Base-by-base conservation (phyloP, 768 basidiomycete genomes). In the Russula sp. region DNA sequence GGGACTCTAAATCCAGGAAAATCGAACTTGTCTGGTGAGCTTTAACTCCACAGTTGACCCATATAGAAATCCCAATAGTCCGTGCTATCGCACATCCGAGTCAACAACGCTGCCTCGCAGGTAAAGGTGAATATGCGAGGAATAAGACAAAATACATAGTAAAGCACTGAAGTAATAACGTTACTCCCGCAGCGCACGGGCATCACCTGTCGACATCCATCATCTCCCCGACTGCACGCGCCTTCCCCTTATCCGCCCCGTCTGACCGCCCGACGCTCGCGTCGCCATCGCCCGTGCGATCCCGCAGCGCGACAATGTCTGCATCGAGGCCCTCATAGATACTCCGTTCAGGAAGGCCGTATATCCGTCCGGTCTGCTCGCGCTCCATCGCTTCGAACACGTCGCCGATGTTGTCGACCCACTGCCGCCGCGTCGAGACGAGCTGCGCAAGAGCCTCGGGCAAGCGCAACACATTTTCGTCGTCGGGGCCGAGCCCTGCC, bases 271-370 rank as follows among this genome's bases (percentile, higher is more conserved):
- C 72, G 35, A 60, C 63, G 65, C 55, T 67, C 63, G 70, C 64
- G 60, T 71, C 71, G 37, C 65, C 57, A 51, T 66, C 67, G 63
- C 67, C 70, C 45, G 63, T 51, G 9, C 62, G 57, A 55, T 72
- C 71, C 31, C 74, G 70, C 58, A 78, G 75, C 65, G 69, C 75
- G 53, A 73, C 71, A 8, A 87, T 79, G 66, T 84, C 85, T 61
- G 87, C 85, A 4, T 89, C 86, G 55, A 92, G 74, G 22, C 87
- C 94, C 56, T 81, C 80, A 72, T 83, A 98, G 11, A 95, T 75
- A 71, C 88, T 93, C 75, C 75, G 78, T 73, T 77, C 74, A 2
- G 93, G 92, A 18, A 94, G 77, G n/a, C 89, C 91, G 76, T 82
- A 89, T 70, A 89, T 85, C 67, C 86, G 76, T 53, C 92, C 88